Base-by-base conservation (phyloP, 164 flowering plant genomes). In the Stephania japonica region DNA sequence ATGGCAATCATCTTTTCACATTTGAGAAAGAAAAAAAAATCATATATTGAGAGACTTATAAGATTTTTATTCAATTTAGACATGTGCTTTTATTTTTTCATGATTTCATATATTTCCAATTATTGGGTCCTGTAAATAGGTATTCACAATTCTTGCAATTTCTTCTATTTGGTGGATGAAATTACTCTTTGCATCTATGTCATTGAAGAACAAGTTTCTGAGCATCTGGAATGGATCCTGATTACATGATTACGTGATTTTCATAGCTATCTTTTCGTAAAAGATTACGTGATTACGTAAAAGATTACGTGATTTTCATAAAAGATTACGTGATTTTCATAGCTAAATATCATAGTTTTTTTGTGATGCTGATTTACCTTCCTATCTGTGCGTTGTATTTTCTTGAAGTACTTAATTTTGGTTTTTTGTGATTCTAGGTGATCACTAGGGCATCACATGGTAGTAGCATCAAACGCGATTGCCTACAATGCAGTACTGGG, bases 401-500 rank as follows among this genome's bases (percentile, higher is more conserved):
- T 16, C 64, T 59, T 19, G n/a, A 0, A n/a, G 25, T 21, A 19
- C 9, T 59, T 32, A 4, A n/a, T 59, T 24, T 9, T 1, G 19
- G 21, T 53, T 71, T 23, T 44, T 73, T 75, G 44, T 70, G 68
- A 67, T 59, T 76, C 61, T 86, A 93, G 99, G 87, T 89, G 73
- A 78, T 91, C 42, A 73, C 83, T 21, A 92, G 86, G 69, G 78
- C 78, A 43, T 69, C 89, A 69, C 76, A 85, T 25, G 84, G 87
- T 41, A 85, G 86, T 77, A 87, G 84, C 74, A 43, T 81, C 71
- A 88, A 80, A 82, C 89, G 83, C 71, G 84, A 86, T 32, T 88
- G 91, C 80, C 25, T 75, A 65, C 86, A 81, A 68, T 95, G 97
- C 84, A 88, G 95, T 80, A 91, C 91, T 18, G 97, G 98, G 71